These are phyloP conservation scores for Salix viminalis DNA, from an alignment of 345 rosid genomes.

Conservation along the genomic window DNA sequence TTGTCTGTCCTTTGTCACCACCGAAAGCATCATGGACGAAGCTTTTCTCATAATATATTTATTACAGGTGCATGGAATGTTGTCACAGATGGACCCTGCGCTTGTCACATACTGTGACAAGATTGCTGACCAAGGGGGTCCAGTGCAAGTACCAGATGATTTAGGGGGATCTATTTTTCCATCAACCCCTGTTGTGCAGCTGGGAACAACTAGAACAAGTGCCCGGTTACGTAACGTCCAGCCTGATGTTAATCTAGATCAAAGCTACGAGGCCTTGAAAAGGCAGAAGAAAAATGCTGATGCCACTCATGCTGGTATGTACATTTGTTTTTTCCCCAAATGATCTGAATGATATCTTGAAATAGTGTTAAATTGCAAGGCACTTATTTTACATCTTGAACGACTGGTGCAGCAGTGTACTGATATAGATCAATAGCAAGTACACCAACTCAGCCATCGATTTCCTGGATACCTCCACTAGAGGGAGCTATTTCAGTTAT, in stretches of 20 bases:
- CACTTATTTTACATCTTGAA: neutral
- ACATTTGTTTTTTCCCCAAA: neutral
- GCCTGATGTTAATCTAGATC: constrained; percentile 71
- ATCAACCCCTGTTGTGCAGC: constrained; percentile 67
- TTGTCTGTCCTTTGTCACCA: no score
- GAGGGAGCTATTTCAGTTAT: neutral
- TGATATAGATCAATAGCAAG: neutral
- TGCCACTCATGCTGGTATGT: constrained; percentile 50
- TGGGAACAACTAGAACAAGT: constrained; percentile 83
- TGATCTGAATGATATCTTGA: neutral
- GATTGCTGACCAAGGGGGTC: constrained; percentile 87
- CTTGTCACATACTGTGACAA: constrained; percentile 78
- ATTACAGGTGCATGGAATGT: constrained; percentile 89
- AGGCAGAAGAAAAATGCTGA: constrained; percentile 71
- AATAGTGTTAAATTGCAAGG: neutral
- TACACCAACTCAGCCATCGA: no score
- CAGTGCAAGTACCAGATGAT: constrained; percentile 68
- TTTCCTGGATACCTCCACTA: neutral
- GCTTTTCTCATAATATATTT: neutral
- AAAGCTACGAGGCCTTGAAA: constrained; percentile 66
- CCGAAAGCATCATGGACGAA: neutral
- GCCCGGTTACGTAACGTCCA: constrained; percentile 93
- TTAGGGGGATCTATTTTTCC: constrained; percentile 57
- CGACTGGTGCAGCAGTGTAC: no score
- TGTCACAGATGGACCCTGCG: constrained; percentile 98